Conservation (phyloP, 352 stramenopile genomes). For the Phytophthora macrochlamydospora region DNA sequence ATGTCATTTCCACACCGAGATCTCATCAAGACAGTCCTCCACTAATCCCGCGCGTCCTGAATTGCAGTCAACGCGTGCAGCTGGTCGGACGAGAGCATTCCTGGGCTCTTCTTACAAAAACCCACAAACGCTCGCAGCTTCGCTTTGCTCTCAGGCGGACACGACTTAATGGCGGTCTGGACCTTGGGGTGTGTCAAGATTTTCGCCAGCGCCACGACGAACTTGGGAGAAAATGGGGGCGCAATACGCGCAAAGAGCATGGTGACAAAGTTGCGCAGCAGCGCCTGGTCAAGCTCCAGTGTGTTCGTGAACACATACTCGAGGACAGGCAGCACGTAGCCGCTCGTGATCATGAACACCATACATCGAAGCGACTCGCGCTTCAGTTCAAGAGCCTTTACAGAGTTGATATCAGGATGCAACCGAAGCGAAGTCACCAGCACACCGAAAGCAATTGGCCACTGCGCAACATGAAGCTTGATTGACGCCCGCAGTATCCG, state of each 20-base stretch:
- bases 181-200: slow-evolving; percentile 88
- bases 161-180: slow-evolving; percentile 82
- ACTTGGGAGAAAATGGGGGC: slow-evolving; percentile 79
- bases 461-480: slow-evolving; percentile 77
- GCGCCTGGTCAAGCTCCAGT: slow-evolving; percentile 78
- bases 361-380: slow-evolving; percentile 84
- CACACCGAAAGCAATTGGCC: slow-evolving; percentile 83
- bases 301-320: slow-evolving; percentile 86
- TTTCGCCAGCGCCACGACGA: slow-evolving; percentile 66
- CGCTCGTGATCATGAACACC: slow-evolving; percentile 89
- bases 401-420: slow-evolving; percentile 81
- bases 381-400: slow-evolving; percentile 88
- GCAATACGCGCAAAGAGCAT: slow-evolving; percentile 78
- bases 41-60: slow-evolving; percentile 45
- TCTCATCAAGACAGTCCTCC: not conserved
- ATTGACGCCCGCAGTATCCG: slow-evolving; percentile 81
- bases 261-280: slow-evolving; percentile 87
- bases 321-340: slow-evolving; percentile 84
- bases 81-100: slow-evolving; percentile 64
- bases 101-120: slow-evolving; percentile 75
- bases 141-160: slow-evolving; percentile 73
- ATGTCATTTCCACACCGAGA: not conserved
- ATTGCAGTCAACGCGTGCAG: slow-evolving; percentile 61
- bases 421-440: slow-evolving; percentile 76
- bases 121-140: slow-evolving; percentile 70